A percentile compares a stretch with the other conserved stretches of the same genome.
phyloP scores from a whole-genome alignment of 441 rosid species.

The Codiaeum variegatum region DNA sequence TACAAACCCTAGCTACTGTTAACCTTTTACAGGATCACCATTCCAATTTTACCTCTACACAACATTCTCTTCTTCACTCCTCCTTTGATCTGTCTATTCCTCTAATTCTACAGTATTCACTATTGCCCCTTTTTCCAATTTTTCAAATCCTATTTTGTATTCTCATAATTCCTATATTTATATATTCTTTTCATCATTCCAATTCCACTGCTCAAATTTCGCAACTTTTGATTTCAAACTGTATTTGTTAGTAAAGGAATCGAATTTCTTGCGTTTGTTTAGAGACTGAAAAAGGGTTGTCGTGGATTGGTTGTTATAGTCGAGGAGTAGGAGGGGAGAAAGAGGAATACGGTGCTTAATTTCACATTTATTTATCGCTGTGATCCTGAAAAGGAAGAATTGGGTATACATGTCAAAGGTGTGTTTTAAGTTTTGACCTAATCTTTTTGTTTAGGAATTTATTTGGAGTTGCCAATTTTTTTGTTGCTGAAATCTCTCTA shows the following conservation, averaged over 20 bases:
- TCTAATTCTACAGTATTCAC: not conserved
- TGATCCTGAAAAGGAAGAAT: not conserved
- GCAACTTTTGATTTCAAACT: not conserved
- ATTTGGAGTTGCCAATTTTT: not conserved
- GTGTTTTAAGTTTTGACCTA: slow-evolving; percentile 11
- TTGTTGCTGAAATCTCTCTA: not conserved
- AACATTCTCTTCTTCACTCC: not conserved
- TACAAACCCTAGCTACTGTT: slow-evolving; percentile 16
- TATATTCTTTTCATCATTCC: not conserved
- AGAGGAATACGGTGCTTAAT: not conserved
- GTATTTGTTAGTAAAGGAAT: not conserved
- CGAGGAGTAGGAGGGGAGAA: not conserved
- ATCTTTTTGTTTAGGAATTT: not conserved
- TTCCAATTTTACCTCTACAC: too few species aligned
- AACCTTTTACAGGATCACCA: not conserved
- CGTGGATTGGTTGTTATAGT: not conserved
- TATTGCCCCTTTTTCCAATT: not conserved
- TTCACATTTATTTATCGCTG: not conserved
- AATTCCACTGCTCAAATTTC: not conserved
- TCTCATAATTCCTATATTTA: not conserved
- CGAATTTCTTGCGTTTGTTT: not conserved
- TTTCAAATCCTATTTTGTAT: too few species aligned
- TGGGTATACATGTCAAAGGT: slow-evolving; percentile 23
- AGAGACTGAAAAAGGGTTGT: not conserved
- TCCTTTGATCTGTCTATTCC: slow-evolving; percentile 10